Evolutionary conservation across 2,329 filamentous ascomycete genomes (phyloP).

Genomic region (Tolypocladium guangdongense): DNA sequence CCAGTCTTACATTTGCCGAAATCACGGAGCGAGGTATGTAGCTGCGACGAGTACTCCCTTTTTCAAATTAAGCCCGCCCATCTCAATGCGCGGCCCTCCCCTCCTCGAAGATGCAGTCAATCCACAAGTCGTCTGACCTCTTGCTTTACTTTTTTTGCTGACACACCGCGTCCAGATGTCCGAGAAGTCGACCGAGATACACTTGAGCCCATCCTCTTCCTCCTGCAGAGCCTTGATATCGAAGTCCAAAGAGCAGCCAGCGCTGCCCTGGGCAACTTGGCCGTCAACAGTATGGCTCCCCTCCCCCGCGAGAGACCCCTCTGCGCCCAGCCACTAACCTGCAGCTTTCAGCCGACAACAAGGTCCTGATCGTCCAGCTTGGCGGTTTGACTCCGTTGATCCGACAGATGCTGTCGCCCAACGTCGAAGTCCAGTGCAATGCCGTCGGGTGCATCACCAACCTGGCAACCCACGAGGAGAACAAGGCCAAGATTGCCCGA

Average conservation of each 20-base stretch:
- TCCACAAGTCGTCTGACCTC: background rate
- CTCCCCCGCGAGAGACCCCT: background rate
- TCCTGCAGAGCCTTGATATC: slow-evolving; percentile 89
- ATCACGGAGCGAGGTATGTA: slow-evolving; percentile 89
- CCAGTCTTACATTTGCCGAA: slow-evolving; percentile 95
- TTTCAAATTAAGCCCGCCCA: background rate
- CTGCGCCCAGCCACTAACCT: slow-evolving; percentile 22
- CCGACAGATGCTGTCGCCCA: slow-evolving; percentile 94
- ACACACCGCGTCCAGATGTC: slow-evolving; percentile 55
- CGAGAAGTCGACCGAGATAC: slow-evolving; percentile 91
- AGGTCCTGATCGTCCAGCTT: slow-evolving; percentile 87
- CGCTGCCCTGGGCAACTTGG: slow-evolving; percentile 88
- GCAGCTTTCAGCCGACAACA: slow-evolving; percentile 72
- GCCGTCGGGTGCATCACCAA: slow-evolving; percentile 98
- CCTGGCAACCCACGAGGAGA: slow-evolving; percentile 94
- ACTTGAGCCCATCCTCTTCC: slow-evolving; percentile 87
- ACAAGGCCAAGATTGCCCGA: slow-evolving; percentile 95
- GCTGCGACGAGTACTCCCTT: background rate
- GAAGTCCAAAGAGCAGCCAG: slow-evolving; percentile 96
- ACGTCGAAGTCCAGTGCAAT: slow-evolving; percentile 98
- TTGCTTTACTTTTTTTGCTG: slow-evolving; percentile 2
- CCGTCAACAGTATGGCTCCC: slow-evolving; percentile 73
- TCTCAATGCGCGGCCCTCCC: background rate
- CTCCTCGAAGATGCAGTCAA: background rate
- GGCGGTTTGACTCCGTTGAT: slow-evolving; percentile 87